Evolutionary conservation across 768 basidiomycete species (phyloP), one percentile per base, ranked within the genome.

Genomic region (Termitomyces eurrhizus): DNA sequence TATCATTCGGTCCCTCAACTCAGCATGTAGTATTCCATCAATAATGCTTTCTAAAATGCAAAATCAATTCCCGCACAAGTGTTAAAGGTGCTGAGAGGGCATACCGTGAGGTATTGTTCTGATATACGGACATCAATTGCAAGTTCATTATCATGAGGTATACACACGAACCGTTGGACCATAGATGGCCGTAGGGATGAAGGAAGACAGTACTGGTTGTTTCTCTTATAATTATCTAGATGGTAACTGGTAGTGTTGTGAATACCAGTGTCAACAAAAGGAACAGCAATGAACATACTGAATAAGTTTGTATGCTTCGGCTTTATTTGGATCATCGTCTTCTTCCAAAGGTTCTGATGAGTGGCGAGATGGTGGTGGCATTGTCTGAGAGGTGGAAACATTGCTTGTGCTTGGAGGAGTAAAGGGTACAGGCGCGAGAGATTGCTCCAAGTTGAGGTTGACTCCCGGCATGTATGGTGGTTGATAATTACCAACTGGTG

Each of bases 1-100:
- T 66, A 98, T 97, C 81, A 96, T 89, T 37, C 93, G 83, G 67
- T 97, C 95, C 39, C 95, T 84, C 58, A 98, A 77, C 66, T 93
- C 90, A 51, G 95, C 91, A 74, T 95, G 92, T 60, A 93, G 81
- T 51, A 97, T 87, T 49, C 87, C 85, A 71, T 97, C 95, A 66
- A 97, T 93, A n/a, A 90, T 82, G 65, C 92, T 90, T 71, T 95
- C 95, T 94, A 68, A 12, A 67, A 50, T 7, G 24, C 64, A 57
- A 42, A 58, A 60, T 50, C 8, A 46, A 73, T 61, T 44, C 35
- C 48, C 29, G 2, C 35, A 50, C n/a, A 13, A 52, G 42, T 57
- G 50, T 7, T 18, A 14, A 57, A 24, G 14, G 9, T 33, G 14
- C 56, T 52, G 58, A 50, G 55, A 26, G 26, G 57, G 70, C 80